Conservation (phyloP, 306 rosid genomes). For the Echinosophora koreensis region DNA sequence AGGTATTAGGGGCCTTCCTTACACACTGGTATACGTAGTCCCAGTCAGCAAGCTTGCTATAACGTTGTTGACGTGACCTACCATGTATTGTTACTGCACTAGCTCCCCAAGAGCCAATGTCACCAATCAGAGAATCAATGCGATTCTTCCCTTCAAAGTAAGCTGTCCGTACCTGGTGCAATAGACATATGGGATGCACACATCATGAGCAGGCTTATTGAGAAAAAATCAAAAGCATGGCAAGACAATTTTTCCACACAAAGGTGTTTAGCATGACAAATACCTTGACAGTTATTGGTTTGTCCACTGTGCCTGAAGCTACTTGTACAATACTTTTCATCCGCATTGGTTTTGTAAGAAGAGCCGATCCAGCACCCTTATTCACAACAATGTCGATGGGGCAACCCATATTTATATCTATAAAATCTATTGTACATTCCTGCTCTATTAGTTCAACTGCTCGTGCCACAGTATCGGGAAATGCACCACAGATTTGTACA, state of each 20-base stretch:
- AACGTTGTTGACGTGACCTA: slow-evolving; percentile 95
- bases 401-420: slow-evolving; percentile 98
- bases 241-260: neutral
- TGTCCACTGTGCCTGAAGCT: slow-evolving; percentile 75
- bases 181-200: slow-evolving; percentile 25
- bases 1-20: slow-evolving; percentile 64
- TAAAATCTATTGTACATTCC: slow-evolving; percentile 85
- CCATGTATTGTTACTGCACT: slow-evolving; percentile 90
- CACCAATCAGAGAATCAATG: slow-evolving; percentile 80
- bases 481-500: slow-evolving; percentile 92
- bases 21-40: slow-evolving; percentile 80
- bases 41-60: slow-evolving; percentile 99
- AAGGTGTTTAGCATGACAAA: slow-evolving; percentile 29
- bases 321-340: slow-evolving; percentile 78
- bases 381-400: slow-evolving; percentile 92
- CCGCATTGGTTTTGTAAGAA: slow-evolving; percentile 88
- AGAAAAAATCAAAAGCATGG: slow-evolving; percentile 24
- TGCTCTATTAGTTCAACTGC: slow-evolving; percentile 82
- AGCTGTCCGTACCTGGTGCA: slow-evolving; percentile 83
- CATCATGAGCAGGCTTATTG: slow-evolving; percentile 23
- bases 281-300: slow-evolving; percentile 83
- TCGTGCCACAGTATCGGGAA: slow-evolving; percentile 77
- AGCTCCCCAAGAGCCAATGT: slow-evolving; percentile 88
- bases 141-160: slow-evolving; percentile 93
- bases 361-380: slow-evolving; percentile 99